Conservation (phyloP, 78 protist genomes). For the Capsaspora owczarzaki region DNA sequence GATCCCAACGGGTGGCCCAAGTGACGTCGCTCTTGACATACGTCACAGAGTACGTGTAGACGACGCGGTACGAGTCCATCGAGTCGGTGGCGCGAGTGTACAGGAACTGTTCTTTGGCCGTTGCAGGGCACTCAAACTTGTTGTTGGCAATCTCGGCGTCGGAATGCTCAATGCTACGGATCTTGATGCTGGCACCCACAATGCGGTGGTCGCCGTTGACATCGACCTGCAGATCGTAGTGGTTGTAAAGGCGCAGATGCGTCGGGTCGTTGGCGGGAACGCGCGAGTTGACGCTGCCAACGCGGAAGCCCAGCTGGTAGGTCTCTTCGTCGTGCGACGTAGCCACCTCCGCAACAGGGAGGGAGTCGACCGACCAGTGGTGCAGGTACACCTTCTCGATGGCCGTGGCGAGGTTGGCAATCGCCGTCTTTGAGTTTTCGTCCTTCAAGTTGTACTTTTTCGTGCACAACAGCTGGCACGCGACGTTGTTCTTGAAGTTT, state of each 20-base stretch:
- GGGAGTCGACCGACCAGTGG: slow-evolving; percentile 36
- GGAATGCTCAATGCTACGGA: slow-evolving; percentile 15
- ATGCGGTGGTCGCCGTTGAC: slow-evolving; percentile 16
- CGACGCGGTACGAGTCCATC: not conserved
- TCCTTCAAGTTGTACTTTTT: not conserved
- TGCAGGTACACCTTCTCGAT: slow-evolving; percentile 14
- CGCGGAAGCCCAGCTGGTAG: slow-evolving; percentile 12
- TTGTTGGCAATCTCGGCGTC: not conserved
- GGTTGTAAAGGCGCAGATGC: slow-evolving; percentile 1
- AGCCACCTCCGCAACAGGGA: slow-evolving; percentile 36
- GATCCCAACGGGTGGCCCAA: slow-evolving; percentile 96
- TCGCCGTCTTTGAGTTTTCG: not conserved
- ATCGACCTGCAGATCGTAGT: too few species aligned
- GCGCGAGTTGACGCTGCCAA: not conserved
- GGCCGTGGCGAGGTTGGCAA: not conserved
- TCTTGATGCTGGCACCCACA: slow-evolving; percentile 68
- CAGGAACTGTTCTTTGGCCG: not conserved
- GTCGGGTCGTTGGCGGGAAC: not conserved
- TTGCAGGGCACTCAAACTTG: not conserved
- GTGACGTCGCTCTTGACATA: slow-evolving; percentile 8
- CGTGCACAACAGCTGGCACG: not conserved
- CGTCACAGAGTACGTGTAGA: slow-evolving; percentile 1
- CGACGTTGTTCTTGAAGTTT: not conserved
- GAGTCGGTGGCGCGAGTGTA: not conserved
- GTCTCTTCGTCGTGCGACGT: not conserved